Evolutionary conservation across 768 basidiomycete genomes (phyloP).

Genomic region (Leucocoprinus leucothites): DNA sequence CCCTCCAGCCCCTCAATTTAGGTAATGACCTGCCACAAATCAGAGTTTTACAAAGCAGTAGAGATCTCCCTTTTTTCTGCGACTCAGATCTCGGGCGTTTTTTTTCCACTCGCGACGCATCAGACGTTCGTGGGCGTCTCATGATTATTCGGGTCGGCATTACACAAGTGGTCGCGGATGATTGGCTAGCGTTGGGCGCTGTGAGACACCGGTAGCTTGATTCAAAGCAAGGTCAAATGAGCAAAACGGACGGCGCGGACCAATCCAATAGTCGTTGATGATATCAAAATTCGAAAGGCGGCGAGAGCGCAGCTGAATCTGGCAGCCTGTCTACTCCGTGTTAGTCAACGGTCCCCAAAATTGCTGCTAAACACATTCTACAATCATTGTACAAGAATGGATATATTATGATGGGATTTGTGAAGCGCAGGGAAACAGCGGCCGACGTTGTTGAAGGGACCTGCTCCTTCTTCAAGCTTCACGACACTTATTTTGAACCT

Average conservation of each 20-base stretch:
- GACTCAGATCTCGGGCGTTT: neutral
- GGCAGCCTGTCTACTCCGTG: slow-evolving; percentile 6
- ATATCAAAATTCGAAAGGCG: slow-evolving; percentile 5
- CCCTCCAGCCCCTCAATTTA: slow-evolving; percentile 2
- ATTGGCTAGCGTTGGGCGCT: neutral
- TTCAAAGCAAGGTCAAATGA: slow-evolving; percentile 16
- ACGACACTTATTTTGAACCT: neutral
- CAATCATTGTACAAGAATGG: slow-evolving; percentile 19
- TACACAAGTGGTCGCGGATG: neutral
- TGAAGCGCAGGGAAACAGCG: slow-evolving; percentile 10
- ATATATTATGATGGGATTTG: slow-evolving; percentile 27
- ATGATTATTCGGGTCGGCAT: neutral
- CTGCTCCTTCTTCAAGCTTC: neutral
- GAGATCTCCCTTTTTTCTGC: neutral
- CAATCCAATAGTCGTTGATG: slow-evolving; percentile 12
- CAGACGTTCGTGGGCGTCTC: neutral
- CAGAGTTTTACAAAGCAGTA: neutral
- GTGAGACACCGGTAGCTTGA: slow-evolving; percentile 1
- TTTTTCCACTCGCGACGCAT: neutral
- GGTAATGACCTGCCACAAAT: neutral
- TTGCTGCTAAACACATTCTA: slow-evolving; percentile 18
- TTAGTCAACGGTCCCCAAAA: slow-evolving; percentile 3
- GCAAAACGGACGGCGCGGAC: slow-evolving; percentile 26
- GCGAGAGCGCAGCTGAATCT: slow-evolving; percentile 7
- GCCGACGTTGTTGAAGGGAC: slow-evolving; percentile 7